These are phyloP conservation scores for Spiromastix sp. DNA, from an alignment of 2,329 filamentous ascomycete species.

Conservation along the genomic window DNA sequence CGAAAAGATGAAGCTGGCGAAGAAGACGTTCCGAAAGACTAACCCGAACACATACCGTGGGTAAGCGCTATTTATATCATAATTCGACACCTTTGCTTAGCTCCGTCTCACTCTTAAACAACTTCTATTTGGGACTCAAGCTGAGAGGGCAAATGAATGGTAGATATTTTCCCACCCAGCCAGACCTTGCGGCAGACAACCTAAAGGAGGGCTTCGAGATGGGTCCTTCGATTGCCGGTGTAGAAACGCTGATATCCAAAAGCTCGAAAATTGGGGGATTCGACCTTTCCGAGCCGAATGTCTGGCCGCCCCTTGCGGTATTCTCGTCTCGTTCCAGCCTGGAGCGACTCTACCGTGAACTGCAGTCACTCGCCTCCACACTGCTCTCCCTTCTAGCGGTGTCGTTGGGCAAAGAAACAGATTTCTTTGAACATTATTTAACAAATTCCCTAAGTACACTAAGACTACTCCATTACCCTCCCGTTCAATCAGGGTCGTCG, in stretches of 20 bases:
- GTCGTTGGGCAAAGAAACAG: slow-evolving; percentile 26
- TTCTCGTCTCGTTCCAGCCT: slow-evolving; percentile 19
- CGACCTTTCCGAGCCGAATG: slow-evolving; percentile 33
- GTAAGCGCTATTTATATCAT: slow-evolving; percentile 13
- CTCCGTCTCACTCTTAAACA: too few relatives aligned
- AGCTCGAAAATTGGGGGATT: slow-evolving; percentile 26
- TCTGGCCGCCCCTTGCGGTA: slow-evolving; percentile 24
- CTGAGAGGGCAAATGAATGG: too few relatives aligned
- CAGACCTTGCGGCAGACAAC: slow-evolving; percentile 28
- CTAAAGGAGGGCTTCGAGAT: slow-evolving; percentile 40
- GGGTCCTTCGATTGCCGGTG: slow-evolving; percentile 18
- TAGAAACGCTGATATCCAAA: slow-evolving; percentile 5
- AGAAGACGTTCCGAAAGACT: slow-evolving; percentile 28
- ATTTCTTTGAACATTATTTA: slow-evolving; percentile 34
- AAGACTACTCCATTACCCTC: slow-evolving; percentile 36
- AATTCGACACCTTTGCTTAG: not conserved
- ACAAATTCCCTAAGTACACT: slow-evolving; percentile 34
- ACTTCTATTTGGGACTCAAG: too few relatives aligned
- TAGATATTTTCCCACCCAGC: slow-evolving; percentile 37
- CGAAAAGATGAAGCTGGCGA: slow-evolving; percentile 33
- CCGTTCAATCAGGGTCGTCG: slow-evolving; percentile 2
- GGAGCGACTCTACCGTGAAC: slow-evolving; percentile 29
- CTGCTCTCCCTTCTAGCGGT: slow-evolving; percentile 31
- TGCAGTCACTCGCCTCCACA: slow-evolving; percentile 28
- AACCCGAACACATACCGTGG: slow-evolving; percentile 38